A percentile compares a stretch with the other conserved stretches of the same genome.
phyloP scores from a whole-genome alignment of 2,329 filamentous ascomycete species.

The Cladosporium sp. region DNA sequence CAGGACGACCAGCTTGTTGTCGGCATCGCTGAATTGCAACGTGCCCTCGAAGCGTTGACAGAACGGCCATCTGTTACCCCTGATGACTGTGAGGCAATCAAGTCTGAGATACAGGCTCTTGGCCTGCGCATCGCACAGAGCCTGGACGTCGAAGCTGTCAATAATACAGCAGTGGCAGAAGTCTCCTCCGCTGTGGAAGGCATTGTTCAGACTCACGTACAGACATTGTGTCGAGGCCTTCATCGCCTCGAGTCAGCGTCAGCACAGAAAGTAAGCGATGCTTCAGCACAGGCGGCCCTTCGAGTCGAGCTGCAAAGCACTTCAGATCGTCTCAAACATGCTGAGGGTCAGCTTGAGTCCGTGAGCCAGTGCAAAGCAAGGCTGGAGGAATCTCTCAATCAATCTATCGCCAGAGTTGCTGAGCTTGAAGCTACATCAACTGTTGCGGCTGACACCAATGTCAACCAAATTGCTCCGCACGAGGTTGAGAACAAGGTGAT shows the following conservation, averaged over 20 bases:
- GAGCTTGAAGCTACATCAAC: slow-evolving; percentile 1
- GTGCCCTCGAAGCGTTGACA: neutral
- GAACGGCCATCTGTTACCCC: neutral
- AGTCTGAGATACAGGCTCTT: neutral
- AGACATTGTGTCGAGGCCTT: neutral
- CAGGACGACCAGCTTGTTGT: slow-evolving; percentile 3
- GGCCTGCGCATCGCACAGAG: neutral
- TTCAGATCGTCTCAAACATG: neutral
- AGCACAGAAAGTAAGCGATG: neutral
- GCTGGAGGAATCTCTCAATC: neutral
- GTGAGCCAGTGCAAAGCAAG: neutral
- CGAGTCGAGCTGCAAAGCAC: neutral
- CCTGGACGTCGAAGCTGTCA: neutral
- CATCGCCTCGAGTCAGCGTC: neutral
- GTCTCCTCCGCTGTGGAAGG: neutral
- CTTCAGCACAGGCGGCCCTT: neutral
- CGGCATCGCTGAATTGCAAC: neutral
- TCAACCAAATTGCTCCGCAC: neutral
- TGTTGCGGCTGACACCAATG: neutral
- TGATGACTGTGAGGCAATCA: neutral
- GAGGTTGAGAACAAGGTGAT: slow-evolving; percentile 10
- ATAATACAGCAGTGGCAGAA: neutral
- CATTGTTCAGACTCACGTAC: neutral
- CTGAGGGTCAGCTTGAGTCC: neutral
- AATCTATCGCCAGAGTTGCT: neutral